These are phyloP conservation scores for Dryas drummondii DNA, from an alignment of 306 rosid genomes.

Conservation along the genomic window DNA sequence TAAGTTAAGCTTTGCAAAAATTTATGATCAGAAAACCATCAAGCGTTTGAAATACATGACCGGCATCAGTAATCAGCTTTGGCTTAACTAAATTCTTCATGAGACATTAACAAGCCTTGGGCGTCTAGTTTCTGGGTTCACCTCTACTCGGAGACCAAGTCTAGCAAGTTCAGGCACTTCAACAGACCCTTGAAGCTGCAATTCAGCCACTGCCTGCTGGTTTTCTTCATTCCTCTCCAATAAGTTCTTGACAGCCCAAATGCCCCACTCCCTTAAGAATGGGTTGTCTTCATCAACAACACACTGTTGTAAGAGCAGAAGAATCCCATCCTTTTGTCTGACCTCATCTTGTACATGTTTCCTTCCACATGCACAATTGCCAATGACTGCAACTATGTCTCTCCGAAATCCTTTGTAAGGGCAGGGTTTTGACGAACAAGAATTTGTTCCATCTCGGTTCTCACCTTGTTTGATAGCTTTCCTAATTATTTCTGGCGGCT, in stretches of 20 bases:
- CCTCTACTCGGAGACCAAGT: conserved; percentile 73
- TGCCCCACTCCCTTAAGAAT: conserved; percentile 85
- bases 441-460: conserved; percentile 28
- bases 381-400: conserved; percentile 67
- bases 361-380: conserved; percentile 62
- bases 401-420: conserved; percentile 75
- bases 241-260: conserved; percentile 73
- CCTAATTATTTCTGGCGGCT: conserved; percentile 64
- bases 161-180: conserved; percentile 61
- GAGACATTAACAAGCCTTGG: conserved; percentile 70
- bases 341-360: conserved; percentile 65
- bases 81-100: conserved; percentile 9
- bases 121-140: conserved; percentile 56
- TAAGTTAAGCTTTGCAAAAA: neutral
- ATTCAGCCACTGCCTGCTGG: conserved; percentile 59
- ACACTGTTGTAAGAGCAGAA: conserved; percentile 77
- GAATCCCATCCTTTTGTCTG: conserved; percentile 53
- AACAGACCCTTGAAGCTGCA: conserved; percentile 67
- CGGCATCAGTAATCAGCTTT: neutral
- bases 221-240: conserved; percentile 73
- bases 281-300: conserved; percentile 81
- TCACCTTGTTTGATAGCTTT: conserved; percentile 50
- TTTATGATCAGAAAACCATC: neutral
- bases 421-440: conserved; percentile 41
- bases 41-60: neutral